Conservation (phyloP, 139 green algal genomes). For the Chlorella ohadii region DNA sequence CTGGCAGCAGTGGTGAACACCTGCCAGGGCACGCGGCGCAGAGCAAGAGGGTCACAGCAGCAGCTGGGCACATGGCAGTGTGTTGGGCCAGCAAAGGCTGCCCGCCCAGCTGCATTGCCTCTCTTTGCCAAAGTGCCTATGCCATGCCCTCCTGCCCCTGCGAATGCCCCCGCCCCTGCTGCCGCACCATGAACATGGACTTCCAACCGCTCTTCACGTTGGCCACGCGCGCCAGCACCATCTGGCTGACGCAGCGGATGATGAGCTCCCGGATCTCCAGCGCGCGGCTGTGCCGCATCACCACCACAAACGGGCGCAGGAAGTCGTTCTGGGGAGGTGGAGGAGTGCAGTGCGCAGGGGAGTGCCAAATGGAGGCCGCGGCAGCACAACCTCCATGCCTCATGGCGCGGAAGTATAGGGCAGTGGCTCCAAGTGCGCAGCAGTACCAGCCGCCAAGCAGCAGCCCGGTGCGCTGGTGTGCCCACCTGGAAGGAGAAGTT, state of each 20-base stretch:
- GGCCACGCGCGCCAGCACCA: conserved; percentile 89
- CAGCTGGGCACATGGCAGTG: too few relatives aligned
- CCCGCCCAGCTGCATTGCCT: too few relatives aligned
- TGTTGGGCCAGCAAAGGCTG: too few relatives aligned
- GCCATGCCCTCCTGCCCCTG: too few relatives aligned
- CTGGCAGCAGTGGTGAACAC: conserved; percentile 93
- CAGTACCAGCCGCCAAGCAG: too few relatives aligned
- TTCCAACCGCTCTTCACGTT: conserved; percentile 99
- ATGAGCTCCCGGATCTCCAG: conserved; percentile 98
- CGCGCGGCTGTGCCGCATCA: conserved; percentile 89
- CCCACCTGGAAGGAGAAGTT: conserved; percentile 99
- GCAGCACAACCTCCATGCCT: too few relatives aligned
- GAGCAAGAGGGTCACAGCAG: not conserved
- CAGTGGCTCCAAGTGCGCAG: too few relatives aligned
- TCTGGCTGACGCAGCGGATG: conserved; percentile 91
- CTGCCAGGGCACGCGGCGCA: not conserved
- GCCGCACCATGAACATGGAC: conserved; percentile 97
- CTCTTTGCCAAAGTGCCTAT: too few relatives aligned
- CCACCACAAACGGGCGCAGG: conserved; percentile 96
- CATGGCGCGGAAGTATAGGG: too few relatives aligned
- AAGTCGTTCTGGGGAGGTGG: conserved; percentile 93
- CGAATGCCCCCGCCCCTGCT: not conserved
- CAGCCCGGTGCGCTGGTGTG: not conserved
- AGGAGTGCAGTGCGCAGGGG: not conserved
- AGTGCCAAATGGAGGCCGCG: not conserved